Base-by-base conservation (phyloP, 164 flowering plant genomes). In the Buxus sempervirens region DNA sequence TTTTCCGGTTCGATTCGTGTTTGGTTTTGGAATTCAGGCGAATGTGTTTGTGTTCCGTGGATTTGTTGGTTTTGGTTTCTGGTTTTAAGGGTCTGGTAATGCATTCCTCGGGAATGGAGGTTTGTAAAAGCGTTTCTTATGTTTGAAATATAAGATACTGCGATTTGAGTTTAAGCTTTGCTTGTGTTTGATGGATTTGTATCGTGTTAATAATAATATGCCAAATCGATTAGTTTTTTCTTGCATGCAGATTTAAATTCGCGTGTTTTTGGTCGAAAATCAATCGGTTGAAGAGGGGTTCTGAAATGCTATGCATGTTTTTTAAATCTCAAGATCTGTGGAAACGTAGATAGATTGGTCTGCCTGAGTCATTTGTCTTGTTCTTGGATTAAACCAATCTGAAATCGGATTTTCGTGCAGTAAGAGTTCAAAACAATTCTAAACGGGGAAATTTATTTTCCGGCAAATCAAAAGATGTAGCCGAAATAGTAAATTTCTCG, bases 31-130 rank as follows among this genome's bases (percentile, higher is more conserved):
- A 68, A 9, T 48, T 53, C 49, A 14, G 27, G 58, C 5, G n/a
- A 24, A 25, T 28, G 8, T 32, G 24, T 36, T 22, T 14, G 24
- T 21, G 51, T 45, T 45, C 13, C 12, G 13, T 45, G 51, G 51
- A 45, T 45, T 45, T 45, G 3, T 45, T 45, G 5, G 51, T 6
- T 62, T 54, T 48, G 51, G 18, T 51, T 66, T 36, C 4, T 5
- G 58, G 12, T 7, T 49, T 19, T 8, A 55, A 21, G 58, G 58
- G 22, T 55, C 58, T n/a, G 9, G 25, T 1, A 8, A 13, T 24
- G 19, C 13, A n/a, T 63, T 63, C 16, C 51, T 60, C 18, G 21
- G 60, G 65, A 65, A 60, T 68, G 49, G 32, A 51, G 56, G 57
- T 9, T 32, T 66, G 16, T 13, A 65, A 36, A 16, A 51, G 32